Conservation (phyloP, 768 basidiomycete species). For the Tylopilus intermedius region DNA sequence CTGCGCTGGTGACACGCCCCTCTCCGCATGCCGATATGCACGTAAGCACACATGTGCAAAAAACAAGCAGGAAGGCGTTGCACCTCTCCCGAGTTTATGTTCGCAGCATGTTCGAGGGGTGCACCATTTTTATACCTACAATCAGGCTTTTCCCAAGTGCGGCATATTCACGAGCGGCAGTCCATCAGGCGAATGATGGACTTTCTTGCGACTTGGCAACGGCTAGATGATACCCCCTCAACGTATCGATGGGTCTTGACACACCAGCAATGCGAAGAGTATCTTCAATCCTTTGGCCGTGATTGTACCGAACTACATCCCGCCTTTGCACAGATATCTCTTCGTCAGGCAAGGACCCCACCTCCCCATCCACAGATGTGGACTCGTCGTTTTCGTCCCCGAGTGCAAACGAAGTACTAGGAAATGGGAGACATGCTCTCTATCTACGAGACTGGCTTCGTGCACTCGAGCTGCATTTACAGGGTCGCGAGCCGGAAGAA, state of each 20-base stretch:
- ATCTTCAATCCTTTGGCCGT: conserved; percentile 8
- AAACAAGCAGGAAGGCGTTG: conserved; percentile 6
- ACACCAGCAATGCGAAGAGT: conserved; percentile 13
- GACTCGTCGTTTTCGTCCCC: conserved; percentile 74
- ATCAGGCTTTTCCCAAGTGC: conserved; percentile 11
- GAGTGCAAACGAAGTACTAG: conserved; percentile 69
- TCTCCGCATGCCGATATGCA: too few species aligned
- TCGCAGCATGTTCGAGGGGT: conserved; percentile 61
- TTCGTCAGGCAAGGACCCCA: conserved; percentile 7
- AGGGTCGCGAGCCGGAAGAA: conserved; percentile 6
- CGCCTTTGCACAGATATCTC: conserved; percentile 41
- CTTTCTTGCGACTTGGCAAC: conserved; percentile 17
- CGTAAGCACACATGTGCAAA: too few species aligned
- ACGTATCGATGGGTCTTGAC: conserved; percentile 8
- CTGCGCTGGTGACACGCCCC: too few species aligned
- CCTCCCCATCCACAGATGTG: conserved; percentile 44
- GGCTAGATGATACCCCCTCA: neutral
- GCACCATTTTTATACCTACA: conserved; percentile 37
- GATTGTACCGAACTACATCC: conserved; percentile 39
- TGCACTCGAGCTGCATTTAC: conserved; percentile 59
- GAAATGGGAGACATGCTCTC: conserved; percentile 64
- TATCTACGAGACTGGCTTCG: conserved; percentile 77
- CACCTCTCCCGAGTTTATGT: conserved; percentile 46
- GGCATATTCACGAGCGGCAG: neutral
- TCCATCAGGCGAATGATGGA: conserved; percentile 6